Evolutionary conservation across 108 stramenopile genomes (phyloP), one percentile per base, ranked within the genome.

Genomic region (Nannochloropsis granulata): DNA sequence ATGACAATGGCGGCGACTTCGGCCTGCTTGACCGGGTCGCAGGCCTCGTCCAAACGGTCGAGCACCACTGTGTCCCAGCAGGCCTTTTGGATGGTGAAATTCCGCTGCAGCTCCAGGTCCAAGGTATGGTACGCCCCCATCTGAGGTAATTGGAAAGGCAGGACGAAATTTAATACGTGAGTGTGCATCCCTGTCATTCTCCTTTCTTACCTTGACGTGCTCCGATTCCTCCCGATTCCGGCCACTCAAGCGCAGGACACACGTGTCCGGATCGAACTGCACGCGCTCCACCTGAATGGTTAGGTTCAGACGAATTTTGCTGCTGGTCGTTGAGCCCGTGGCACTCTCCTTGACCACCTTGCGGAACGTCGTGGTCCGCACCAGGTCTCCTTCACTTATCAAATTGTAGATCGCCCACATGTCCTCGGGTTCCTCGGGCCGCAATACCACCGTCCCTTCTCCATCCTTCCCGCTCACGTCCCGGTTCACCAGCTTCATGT

Each of bases 351-450:
- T 96, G 82, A 93, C 92, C 23, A 99, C 87, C 91, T 97, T 99
- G 78, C 98, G 94, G 23, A 96, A 90, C 12, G 98, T 99, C 82
- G 94, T 95, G 79, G 94, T 94, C 13, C 94, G 90, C 0, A 99
- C 94, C 24, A 89, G 84, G 82, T 99, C 98, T 13, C 93, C 94
- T 34, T 81, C 86, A 80, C 91, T 90, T 14, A 99, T 91, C 42
- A 99, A 88, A 91, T 99, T 97, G 93, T 96, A 98, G 44, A 93
- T 91, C 85, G 97, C 96, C 96, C 96, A 99, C 80, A 99, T 92
- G 88, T 99, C 98, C 90, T 99, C 98, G 45, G 93, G 84, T n/a
- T 94, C 95, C 79, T 94, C 94, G 43, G 96, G 94, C 71, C 94
- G 93, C 80, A 98, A 90, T 84, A 91, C 82, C 46, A 98, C 89